Conservation (phyloP, 192 early-diverging fungal species). For the Umbelopsis sp. region DNA sequence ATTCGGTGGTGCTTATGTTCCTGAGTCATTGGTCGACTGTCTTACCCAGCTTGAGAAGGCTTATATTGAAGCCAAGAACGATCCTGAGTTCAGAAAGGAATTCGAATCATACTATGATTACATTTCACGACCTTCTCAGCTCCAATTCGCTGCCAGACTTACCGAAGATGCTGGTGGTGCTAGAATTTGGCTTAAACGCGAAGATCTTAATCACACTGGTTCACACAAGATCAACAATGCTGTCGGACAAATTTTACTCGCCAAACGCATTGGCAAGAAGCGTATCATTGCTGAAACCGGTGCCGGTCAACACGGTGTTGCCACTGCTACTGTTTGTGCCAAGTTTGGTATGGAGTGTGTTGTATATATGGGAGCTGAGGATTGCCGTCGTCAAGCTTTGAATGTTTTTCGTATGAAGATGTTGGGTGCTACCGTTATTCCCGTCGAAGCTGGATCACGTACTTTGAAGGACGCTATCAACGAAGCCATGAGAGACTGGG, state of each 20-base stretch:
- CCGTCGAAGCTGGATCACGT: constrained; percentile 72
- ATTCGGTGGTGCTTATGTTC: constrained; percentile 97
- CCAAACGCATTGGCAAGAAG: constrained; percentile 93
- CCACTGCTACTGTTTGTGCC: constrained; percentile 96
- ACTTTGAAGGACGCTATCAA: constrained; percentile 99
- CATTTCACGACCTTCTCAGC: constrained; percentile 88
- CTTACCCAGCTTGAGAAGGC: constrained; percentile 84
- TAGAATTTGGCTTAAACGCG: constrained; percentile 96
- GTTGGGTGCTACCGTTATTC: constrained; percentile 90
- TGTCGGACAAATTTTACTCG: constrained; percentile 91
- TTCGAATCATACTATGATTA: constrained; percentile 88
- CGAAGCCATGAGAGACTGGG: constrained; percentile 99
- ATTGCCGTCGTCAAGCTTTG: constrained; percentile 89
- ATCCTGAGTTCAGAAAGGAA: constrained; percentile 93
- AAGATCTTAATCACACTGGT: constrained; percentile 98
- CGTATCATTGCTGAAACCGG: constrained; percentile 99
- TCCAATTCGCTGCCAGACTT: constrained; percentile 88
- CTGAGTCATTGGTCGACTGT: constrained; percentile 96
- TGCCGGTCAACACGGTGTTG: constrained; percentile 98
- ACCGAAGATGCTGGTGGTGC: constrained; percentile 80
- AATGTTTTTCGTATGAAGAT: constrained; percentile 96
- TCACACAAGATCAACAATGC: constrained; percentile 99
- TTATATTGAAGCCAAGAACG: constrained; percentile 78
- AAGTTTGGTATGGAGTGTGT: constrained; percentile 96
- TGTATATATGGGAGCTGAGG: constrained; percentile 98